phyloP scores from a whole-genome alignment of 176 grass and related monocot genomes.

The Calamus simplicifolius region DNA sequence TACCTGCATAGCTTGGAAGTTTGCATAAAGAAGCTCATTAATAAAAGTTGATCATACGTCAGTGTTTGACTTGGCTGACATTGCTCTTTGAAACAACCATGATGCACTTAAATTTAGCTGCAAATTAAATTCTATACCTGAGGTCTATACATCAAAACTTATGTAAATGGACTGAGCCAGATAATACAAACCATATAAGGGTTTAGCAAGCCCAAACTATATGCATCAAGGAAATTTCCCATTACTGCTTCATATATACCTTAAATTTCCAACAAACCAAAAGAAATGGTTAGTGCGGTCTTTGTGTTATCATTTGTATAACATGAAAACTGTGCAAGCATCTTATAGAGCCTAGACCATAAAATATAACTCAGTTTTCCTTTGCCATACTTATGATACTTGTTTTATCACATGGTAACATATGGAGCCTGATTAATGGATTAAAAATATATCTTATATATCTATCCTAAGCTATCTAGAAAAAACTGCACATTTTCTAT shows the following conservation, averaged over 20 bases:
- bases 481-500: no score
- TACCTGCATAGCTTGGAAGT: constrained; percentile 95
- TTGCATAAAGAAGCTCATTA: constrained; percentile 86
- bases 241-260: constrained; percentile 82
- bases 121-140: constrained; percentile 15
- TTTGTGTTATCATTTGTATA: background rate
- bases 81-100: constrained; percentile 93
- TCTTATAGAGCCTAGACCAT: no score
- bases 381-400: no score
- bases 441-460: no score
- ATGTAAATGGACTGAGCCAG: background rate
- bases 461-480: no score
- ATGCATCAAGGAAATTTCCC: constrained; percentile 61
- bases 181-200: constrained; percentile 75
- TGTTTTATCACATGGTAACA: no score
- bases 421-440: no score
- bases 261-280: constrained; percentile 40
- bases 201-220: constrained; percentile 61
- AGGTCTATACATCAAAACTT: constrained; percentile 12
- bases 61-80: constrained; percentile 60
- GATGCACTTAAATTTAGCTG: constrained; percentile 95
- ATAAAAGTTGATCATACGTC: constrained; percentile 67
- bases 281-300: constrained; percentile 14
- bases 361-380: no score
- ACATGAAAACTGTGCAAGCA: no score